A percentile compares a stretch with the other conserved stretches of the same genome.
These are phyloP conservation scores for Cucumis sativus DNA, from an alignment of 306 rosid species.

Conservation along the genomic window Cucumber_9930_V3 NC_026659.2:6584501-6585000, in stretches of 20 bases:
- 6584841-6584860: conserved; percentile 77
- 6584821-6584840: conserved; percentile 72
- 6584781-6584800: conserved; percentile 5
- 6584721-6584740: not conserved
- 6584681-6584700: not conserved
- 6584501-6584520: conserved; percentile 30
- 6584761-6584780: not conserved
- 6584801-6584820: conserved; percentile 77
- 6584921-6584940: not conserved
- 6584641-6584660: not conserved
- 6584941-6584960: not conserved
- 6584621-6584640: not conserved
- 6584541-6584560: conserved; percentile 50
- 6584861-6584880: conserved; percentile 92
- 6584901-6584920: conserved; percentile 1
- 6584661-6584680: not conserved
- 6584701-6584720: not conserved
- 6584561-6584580: conserved; percentile 28
- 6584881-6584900: conserved; percentile 62
- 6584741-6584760: not conserved
- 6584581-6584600: conserved; percentile 49
- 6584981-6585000: conserved; percentile 18
- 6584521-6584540: conserved; percentile 39
- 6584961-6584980: not conserved
- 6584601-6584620: conserved; percentile 13